A percentile compares a stretch with the other conserved stretches of the same genome.
Evolutionary conservation across 139 green algal species (phyloP).

Genomic region (Yamagishiella unicocca): DNA sequence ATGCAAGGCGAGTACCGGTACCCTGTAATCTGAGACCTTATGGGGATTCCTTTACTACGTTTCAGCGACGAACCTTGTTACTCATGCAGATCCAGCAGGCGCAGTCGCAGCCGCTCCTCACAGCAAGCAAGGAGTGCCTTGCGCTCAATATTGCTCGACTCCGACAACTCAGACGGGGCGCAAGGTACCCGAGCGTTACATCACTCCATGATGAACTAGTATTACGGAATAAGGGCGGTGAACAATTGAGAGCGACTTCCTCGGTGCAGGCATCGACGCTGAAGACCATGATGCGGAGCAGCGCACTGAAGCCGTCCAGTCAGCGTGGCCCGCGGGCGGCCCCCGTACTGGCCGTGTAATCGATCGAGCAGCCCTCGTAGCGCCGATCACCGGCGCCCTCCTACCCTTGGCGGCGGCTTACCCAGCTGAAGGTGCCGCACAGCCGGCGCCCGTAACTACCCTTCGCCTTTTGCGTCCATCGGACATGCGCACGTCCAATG

Average conservation of each 20-base stretch:
- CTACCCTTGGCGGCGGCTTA: too few relatives aligned
- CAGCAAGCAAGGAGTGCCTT: conserved; percentile 19
- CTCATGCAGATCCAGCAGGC: background rate
- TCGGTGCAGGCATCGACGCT: background rate
- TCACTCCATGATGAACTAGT: background rate
- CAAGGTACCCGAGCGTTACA: background rate
- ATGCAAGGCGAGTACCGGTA: background rate
- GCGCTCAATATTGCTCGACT: conserved; percentile 7
- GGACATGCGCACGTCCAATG: background rate
- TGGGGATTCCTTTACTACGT: too few relatives aligned
- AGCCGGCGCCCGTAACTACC: background rate
- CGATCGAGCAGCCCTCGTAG: too few relatives aligned
- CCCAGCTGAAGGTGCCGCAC: too few relatives aligned
- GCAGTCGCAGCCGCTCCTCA: conserved; percentile 17
- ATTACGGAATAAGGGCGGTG: background rate
- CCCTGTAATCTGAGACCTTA: too few relatives aligned
- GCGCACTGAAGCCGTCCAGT: background rate
- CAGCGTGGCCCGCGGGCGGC: background rate
- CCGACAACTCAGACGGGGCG: conserved; percentile 1
- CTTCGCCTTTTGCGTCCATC: background rate
- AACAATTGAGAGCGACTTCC: background rate
- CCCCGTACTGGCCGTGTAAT: too few relatives aligned
- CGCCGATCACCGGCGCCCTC: too few relatives aligned
- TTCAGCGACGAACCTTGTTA: background rate
- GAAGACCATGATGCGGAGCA: background rate